Percentiles rank a stretch among this genome's conserved stretches.
These are phyloP conservation scores for Reutealis trisperma DNA, from an alignment of 345 rosid species.

Conservation along the genomic window DNA sequence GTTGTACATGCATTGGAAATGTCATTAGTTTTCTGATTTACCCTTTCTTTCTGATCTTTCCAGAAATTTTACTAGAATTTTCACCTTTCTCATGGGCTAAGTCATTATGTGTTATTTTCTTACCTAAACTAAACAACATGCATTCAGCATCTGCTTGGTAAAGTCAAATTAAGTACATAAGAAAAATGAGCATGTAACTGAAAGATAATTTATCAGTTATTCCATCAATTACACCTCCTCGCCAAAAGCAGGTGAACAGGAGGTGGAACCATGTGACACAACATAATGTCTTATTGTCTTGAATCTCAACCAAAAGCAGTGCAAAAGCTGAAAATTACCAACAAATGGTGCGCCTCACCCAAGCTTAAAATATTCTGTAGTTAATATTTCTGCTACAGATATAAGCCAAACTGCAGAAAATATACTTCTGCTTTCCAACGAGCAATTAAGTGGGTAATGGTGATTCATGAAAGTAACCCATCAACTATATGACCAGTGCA, in stretches of 20 bases:
- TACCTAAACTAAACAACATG: neutral
- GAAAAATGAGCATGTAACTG: neutral
- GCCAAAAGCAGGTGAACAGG: neutral
- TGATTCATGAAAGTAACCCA: too few relatives aligned
- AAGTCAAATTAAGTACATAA: neutral
- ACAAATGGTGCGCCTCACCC: neutral
- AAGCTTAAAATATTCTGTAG: neutral
- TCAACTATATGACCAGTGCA: too few relatives aligned
- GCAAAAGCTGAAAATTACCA: too few relatives aligned
- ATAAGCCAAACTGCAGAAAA: neutral
- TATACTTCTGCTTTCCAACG: too few relatives aligned
- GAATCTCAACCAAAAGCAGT: neutral
- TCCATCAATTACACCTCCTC: neutral
- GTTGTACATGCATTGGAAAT: neutral
- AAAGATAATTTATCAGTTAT: neutral
- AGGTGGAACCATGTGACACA: too few relatives aligned
- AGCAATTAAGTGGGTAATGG: too few relatives aligned
- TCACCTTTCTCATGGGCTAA: neutral
- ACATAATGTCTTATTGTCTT: too few relatives aligned
- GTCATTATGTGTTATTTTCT: neutral
- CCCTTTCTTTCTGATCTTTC: neutral
- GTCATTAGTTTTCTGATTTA: conserved; percentile 3
- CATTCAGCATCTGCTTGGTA: neutral
- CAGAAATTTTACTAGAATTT: neutral
- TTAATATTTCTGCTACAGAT: too few relatives aligned